Evolutionary conservation across 805 yeast species (phyloP).

Genomic region (Cyberlindnera euphorbiiphila): DNA sequence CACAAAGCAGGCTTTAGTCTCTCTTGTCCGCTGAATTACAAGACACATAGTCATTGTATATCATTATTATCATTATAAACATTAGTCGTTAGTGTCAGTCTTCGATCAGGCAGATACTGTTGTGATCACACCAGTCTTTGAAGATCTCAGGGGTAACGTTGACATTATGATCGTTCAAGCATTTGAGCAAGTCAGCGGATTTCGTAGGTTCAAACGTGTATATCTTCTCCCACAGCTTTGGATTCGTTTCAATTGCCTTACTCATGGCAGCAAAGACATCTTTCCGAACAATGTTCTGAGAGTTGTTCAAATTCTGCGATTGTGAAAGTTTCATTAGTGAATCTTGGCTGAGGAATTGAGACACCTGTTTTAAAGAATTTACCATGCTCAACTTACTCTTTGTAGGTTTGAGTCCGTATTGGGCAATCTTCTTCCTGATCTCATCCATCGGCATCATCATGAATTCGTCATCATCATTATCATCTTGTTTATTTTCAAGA

Average conservation of each 20-base stretch:
- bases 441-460: slow-evolving; percentile 19
- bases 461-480: slow-evolving; percentile 17
- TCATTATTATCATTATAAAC: no score
- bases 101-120: slow-evolving; percentile 24
- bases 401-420: slow-evolving; percentile 27
- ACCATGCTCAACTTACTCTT: slow-evolving; percentile 21
- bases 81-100: no score
- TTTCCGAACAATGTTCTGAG: slow-evolving; percentile 20
- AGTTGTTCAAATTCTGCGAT: slow-evolving; percentile 19
- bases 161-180: slow-evolving; percentile 10
- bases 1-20: slow-evolving; percentile 10
- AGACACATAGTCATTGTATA: background rate
- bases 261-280: slow-evolving; percentile 22
- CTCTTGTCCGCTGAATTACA: background rate
- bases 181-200: slow-evolving; percentile 2
- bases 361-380: slow-evolving; percentile 17
- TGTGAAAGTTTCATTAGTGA: slow-evolving; percentile 19
- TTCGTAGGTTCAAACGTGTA: slow-evolving; percentile 26
- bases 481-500: slow-evolving; percentile 4
- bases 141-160: slow-evolving; percentile 12
- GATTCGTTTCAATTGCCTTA: slow-evolving; percentile 8
- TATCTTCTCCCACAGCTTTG: slow-evolving; percentile 18
- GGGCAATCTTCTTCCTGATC: slow-evolving; percentile 20
- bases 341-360: slow-evolving; percentile 15
- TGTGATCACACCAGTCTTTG: slow-evolving; percentile 26